Conservation (phyloP, 2,329 filamentous ascomycete genomes). For the Dothideomycetes sp. region DNA sequence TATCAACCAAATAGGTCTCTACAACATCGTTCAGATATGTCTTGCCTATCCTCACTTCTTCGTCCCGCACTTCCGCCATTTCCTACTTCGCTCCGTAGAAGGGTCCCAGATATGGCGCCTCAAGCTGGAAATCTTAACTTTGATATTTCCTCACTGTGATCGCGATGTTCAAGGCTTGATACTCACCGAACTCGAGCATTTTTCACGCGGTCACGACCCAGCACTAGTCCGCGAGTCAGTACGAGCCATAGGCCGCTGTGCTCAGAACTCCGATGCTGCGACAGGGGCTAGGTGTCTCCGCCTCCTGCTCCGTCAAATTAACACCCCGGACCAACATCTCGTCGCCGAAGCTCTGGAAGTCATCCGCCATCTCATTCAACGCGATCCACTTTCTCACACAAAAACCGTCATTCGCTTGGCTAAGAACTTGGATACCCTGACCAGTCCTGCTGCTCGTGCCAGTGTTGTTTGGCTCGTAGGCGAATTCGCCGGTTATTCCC, state of each 20-base stretch:
- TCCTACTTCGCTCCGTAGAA: slow-evolving; percentile 74
- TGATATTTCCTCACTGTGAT: slow-evolving; percentile 79
- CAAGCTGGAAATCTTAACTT: slow-evolving; percentile 81
- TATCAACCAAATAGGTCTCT: slow-evolving; percentile 80
- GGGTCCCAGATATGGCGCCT: slow-evolving; percentile 75
- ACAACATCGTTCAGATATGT: slow-evolving; percentile 92
- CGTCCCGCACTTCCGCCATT: slow-evolving; percentile 79
- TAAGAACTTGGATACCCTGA: slow-evolving; percentile 81
- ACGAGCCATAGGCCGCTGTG: slow-evolving; percentile 85
- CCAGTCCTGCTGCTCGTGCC: slow-evolving; percentile 78
- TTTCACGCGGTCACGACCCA: slow-evolving; percentile 66
- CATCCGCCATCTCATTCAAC: slow-evolving; percentile 89
- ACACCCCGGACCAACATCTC: slow-evolving; percentile 74
- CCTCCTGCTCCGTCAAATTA: slow-evolving; percentile 77
- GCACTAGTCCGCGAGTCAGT: slow-evolving; percentile 81
- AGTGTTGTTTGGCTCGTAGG: slow-evolving; percentile 97
- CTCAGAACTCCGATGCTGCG: slow-evolving; percentile 58
- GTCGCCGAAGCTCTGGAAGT: slow-evolving; percentile 92
- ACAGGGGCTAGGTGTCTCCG: slow-evolving; percentile 72
- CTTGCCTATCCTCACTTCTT: slow-evolving; percentile 69
- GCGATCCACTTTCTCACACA: slow-evolving; percentile 69
- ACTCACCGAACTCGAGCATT: slow-evolving; percentile 87
- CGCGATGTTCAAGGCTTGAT: slow-evolving; percentile 73
- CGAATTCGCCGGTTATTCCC: slow-evolving; percentile 74
- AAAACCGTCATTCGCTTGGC: slow-evolving; percentile 83